Conservation (phyloP, 2,329 filamentous ascomycete species). For the Arthrinium puccinioides region DNA sequence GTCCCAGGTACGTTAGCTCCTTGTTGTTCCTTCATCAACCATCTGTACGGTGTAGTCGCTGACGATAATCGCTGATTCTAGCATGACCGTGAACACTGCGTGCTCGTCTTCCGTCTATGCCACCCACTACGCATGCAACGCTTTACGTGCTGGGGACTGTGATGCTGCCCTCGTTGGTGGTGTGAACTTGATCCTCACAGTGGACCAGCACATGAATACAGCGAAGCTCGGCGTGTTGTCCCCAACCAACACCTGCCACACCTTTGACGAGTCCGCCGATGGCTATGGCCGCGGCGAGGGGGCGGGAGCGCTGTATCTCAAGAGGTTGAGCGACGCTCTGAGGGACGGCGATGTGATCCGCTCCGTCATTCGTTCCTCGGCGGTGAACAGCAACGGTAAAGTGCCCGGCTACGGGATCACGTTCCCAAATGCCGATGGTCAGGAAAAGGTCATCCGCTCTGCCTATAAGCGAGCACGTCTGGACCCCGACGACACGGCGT, state of each 20-base stretch:
- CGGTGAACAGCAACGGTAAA: slow-evolving; percentile 22
- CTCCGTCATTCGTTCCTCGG: slow-evolving; percentile 15
- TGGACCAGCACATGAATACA: slow-evolving; percentile 3
- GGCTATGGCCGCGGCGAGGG: slow-evolving; percentile 4
- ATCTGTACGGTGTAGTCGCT: too few species aligned
- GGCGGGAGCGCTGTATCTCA: slow-evolving; percentile 11
- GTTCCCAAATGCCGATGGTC: slow-evolving; percentile 13
- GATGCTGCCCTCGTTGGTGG: background rate
- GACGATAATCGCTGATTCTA: too few species aligned
- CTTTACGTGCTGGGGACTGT: background rate
- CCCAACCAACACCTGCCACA: slow-evolving; percentile 2
- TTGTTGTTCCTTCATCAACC: too few species aligned
- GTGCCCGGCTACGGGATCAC: slow-evolving; percentile 18
- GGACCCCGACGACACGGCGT: slow-evolving; percentile 13
- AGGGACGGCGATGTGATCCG: slow-evolving; percentile 17
- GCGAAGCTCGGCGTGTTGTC: slow-evolving; percentile 3
- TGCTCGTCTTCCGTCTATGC: background rate
- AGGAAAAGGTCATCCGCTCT: slow-evolving; percentile 9
- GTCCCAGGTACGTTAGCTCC: slow-evolving; percentile 15
- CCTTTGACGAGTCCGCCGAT: slow-evolving; percentile 2
- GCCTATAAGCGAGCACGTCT: slow-evolving; percentile 14
- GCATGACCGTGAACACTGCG: background rate
- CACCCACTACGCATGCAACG: background rate
- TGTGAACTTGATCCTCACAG: background rate
- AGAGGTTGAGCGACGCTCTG: slow-evolving; percentile 20